A percentile compares a stretch with the other conserved stretches of the same genome.
Conservation (phyloP, 345 rosid species). For the Heritiera fomes region DNA sequence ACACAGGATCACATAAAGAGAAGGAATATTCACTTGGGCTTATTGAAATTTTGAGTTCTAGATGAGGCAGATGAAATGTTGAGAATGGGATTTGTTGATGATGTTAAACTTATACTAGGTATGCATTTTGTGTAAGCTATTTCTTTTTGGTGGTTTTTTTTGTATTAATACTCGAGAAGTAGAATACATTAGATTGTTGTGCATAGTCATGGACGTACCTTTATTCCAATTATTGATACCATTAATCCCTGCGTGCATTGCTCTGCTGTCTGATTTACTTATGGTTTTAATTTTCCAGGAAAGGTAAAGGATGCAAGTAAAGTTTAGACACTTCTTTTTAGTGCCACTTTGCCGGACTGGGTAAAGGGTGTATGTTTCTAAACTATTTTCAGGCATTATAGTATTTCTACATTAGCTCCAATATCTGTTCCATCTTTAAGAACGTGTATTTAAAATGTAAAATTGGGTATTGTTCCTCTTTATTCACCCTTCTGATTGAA, state of each 20-base stretch:
- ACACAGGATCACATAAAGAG: conserved; percentile 85
- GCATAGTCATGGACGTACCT: not conserved
- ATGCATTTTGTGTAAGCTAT: not conserved
- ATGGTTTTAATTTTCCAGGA: conserved; percentile 47
- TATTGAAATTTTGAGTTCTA: conserved; percentile 83
- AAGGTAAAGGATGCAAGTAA: conserved; percentile 79
- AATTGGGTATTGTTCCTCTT: not conserved
- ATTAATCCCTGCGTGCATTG: not conserved
- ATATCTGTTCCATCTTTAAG: not conserved
- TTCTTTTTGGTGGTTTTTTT: not conserved
- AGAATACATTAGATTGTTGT: not conserved
- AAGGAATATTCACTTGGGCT: conserved; percentile 60
- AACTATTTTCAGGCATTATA: not conserved
- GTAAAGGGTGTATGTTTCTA: conserved; percentile 68
- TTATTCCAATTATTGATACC: not conserved
- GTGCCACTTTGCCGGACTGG: conserved; percentile 94
- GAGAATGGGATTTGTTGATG: conserved; percentile 97
- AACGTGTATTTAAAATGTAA: not conserved
- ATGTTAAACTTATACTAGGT: conserved; percentile 94
- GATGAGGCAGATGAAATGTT: conserved; percentile 99
- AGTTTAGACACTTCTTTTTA: conserved; percentile 98
- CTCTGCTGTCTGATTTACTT: not conserved
- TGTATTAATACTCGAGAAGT: not conserved
- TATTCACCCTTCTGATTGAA: conserved; percentile 16
- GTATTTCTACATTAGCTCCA: not conserved